Evolutionary conservation across 2,329 filamentous ascomycete genomes (phyloP), one percentile per base, ranked within the genome.

Genomic region (Ilyonectria sp.): DNA sequence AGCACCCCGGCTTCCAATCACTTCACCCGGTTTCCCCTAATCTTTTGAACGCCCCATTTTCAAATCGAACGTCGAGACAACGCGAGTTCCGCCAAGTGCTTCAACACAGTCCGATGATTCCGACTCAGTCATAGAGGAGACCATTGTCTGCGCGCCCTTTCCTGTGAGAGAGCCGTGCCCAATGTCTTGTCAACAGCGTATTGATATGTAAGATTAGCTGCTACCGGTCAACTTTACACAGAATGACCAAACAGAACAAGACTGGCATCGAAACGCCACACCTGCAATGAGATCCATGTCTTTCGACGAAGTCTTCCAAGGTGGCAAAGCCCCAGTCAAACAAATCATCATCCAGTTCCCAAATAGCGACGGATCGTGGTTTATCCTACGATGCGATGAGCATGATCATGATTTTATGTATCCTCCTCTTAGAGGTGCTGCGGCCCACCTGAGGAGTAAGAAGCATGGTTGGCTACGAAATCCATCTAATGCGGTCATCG

Each of bases 341-440:
- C 17, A 26, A 15, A 60, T 47, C 49, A 65, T 65, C 26, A 65
- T 60, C 26, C 63, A 55, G 63, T 60, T 56, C 21, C n/a, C n/a
- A n/a, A n/a, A n/a, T n/a, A n/a, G n/a, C n/a, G 17, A 60, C 19
- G 63, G 63, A 17, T 49, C 50, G 11, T 65, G 56, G 63, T 65
- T 55, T 29, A 60, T 65, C 19, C 56, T 65, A 15, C 49, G 63
- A 11, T 65, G 63, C 15, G 40, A 55, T n/a, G 31, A 60, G 13
- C 63, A 65, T 43, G 50, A 54, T 3, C 21, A 40, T 40, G 49
- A 49, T 35, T 65, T 65, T 21, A 60, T 17, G n/a, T 29, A 11
- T 44, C 23, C 44, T 23, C 46, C 61, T 7, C 46, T 63, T n/a
- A 21, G 53, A 26, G 61, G 52, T 13, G 61, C 61, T 26, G 44